phyloP scores from a whole-genome alignment of 805 yeast genomes.

The Metschnikowia similis region DNA sequence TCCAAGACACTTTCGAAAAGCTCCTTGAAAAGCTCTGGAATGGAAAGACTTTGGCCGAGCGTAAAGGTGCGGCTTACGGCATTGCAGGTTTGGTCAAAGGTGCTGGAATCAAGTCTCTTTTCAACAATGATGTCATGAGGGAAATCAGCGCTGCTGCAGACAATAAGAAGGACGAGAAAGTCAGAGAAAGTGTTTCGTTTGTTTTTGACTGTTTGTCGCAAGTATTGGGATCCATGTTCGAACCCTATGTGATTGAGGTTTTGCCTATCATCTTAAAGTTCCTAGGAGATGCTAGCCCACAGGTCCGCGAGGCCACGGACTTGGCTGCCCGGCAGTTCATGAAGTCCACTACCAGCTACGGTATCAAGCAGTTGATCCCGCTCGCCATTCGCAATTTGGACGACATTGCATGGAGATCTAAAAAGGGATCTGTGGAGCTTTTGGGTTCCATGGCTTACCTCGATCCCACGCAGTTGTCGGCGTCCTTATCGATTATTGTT shows the following conservation, averaged over 20 bases:
- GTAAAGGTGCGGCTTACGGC: conserved; percentile 96
- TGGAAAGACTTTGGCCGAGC: conserved; percentile 43
- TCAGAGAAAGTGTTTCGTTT: conserved; percentile 84
- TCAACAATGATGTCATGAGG: conserved; percentile 73
- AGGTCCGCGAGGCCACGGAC: conserved; percentile 86
- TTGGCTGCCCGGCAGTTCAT: conserved; percentile 83
- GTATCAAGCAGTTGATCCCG: conserved; percentile 88
- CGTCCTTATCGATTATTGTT: conserved; percentile 82
- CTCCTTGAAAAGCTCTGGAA: conserved; percentile 59
- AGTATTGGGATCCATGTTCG: conserved; percentile 72
- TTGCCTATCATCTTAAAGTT: conserved; percentile 76
- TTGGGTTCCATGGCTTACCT: conserved; percentile 97
- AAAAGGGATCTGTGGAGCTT: conserved; percentile 93
- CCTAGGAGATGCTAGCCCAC: conserved; percentile 79
- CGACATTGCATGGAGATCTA: conserved; percentile 91
- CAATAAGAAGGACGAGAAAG: conserved; percentile 67
- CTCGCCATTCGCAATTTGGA: conserved; percentile 81
- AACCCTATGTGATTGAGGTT: conserved; percentile 89
- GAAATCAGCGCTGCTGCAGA: conserved; percentile 78
- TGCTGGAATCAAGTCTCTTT: conserved; percentile 72
- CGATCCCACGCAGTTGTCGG: conserved; percentile 89
- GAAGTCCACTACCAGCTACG: conserved; percentile 88
- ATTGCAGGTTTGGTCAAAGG: conserved; percentile 92
- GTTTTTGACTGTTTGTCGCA: conserved; percentile 82
- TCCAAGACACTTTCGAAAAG: conserved; percentile 51